Conservation (phyloP, 495 filamentous ascomycete genomes). For the Penicillium paradoxum region DNA sequence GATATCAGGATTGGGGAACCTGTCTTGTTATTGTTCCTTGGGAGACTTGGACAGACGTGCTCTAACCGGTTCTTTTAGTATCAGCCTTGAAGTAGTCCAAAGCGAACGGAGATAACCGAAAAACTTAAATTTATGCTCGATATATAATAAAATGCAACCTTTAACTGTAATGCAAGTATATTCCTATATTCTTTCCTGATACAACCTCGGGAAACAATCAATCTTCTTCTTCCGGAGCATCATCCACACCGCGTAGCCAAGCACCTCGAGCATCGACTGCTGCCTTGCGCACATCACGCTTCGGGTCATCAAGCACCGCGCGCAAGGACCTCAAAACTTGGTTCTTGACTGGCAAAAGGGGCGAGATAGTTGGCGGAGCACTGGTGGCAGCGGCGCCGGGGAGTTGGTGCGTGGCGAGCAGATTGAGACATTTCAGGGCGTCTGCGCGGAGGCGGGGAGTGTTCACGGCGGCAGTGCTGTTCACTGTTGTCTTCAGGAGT, state of each 20-base stretch:
- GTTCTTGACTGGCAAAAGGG: slow-evolving; percentile 54
- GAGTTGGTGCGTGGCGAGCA: slow-evolving; percentile 44
- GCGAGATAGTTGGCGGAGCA: slow-evolving; percentile 35
- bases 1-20: too few relatives aligned
- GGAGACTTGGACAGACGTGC: too few relatives aligned
- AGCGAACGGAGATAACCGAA: too few relatives aligned
- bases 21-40: too few relatives aligned
- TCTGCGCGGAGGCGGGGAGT: slow-evolving; percentile 44
- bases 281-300: slow-evolving; percentile 60
- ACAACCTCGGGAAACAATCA: slow-evolving; percentile 12
- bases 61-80: too few relatives aligned
- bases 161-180: background rate
- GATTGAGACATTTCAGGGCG: slow-evolving; percentile 52
- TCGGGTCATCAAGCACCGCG: slow-evolving; percentile 59
- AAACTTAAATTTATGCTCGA: background rate
- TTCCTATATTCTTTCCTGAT: background rate
- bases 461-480: slow-evolving; percentile 20
- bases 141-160: background rate
- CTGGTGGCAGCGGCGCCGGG: slow-evolving; percentile 20
- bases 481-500: slow-evolving; percentile 46
- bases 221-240: slow-evolving; percentile 56
- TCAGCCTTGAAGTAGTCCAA: too few relatives aligned
- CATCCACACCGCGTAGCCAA: slow-evolving; percentile 57
- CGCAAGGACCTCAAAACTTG: slow-evolving; percentile 52
- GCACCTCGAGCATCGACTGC: slow-evolving; percentile 63